Evolutionary conservation across 345 rosid genomes (phyloP).

Genomic region (Syzygium aqueum): DNA sequence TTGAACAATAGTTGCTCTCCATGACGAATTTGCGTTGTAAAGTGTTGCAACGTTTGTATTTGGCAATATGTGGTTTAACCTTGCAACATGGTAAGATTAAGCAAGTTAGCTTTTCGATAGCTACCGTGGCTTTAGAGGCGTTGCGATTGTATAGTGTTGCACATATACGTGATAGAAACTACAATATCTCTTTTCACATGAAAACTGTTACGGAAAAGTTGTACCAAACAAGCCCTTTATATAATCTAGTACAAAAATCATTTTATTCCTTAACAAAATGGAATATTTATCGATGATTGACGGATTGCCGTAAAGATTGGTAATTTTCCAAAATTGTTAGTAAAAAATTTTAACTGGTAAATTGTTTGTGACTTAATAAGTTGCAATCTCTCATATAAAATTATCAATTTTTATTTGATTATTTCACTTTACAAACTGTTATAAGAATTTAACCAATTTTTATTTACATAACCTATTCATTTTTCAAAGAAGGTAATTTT

Average conservation of each 20-base stretch:
- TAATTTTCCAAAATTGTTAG: neutral
- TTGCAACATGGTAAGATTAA: neutral
- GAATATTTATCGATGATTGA: neutral
- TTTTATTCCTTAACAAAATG: neutral
- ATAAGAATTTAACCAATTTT: neutral
- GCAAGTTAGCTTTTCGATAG: neutral
- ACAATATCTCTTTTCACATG: neutral
- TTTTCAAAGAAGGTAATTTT: neutral
- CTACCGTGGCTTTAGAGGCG: neutral
- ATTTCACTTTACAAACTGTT: neutral
- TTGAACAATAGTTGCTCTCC: neutral
- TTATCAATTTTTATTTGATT: neutral
- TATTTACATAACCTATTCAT: neutral
- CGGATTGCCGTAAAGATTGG: neutral
- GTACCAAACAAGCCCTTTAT: fast-evolving
- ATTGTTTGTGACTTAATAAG: neutral
- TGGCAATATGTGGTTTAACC: neutral
- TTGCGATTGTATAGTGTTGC: fast-evolving
- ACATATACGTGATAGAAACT: neutral
- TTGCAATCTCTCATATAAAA: neutral
- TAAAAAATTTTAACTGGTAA: neutral
- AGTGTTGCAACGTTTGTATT: neutral
- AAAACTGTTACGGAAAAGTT: fast-evolving
- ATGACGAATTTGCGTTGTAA: neutral
- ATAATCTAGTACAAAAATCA: neutral